phyloP scores from a whole-genome alignment of 176 grass and related monocot genomes.

The Phragmites australis region DNA sequence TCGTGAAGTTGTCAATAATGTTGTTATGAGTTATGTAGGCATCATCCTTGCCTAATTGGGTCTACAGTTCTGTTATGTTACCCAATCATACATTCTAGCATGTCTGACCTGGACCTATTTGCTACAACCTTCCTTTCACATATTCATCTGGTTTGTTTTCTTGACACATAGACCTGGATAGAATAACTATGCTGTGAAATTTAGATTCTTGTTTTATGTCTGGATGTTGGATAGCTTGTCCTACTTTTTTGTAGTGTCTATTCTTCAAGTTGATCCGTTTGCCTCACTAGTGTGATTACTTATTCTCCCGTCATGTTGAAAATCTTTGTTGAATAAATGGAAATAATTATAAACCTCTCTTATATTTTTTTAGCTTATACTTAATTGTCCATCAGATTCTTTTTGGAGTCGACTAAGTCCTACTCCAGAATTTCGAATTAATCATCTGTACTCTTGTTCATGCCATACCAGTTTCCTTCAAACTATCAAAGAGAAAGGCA shows the following conservation, averaged over 20 bases:
- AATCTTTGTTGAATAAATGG: background rate
- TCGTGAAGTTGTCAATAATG: background rate
- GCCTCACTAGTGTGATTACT: background rate
- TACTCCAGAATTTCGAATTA: background rate
- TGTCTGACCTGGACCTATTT: background rate
- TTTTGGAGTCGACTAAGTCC: background rate
- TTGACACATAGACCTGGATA: background rate
- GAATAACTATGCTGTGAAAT: background rate
- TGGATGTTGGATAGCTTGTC: background rate
- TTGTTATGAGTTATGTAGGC: background rate
- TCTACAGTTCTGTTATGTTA: background rate
- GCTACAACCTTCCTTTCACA: background rate
- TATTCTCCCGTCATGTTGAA: background rate
- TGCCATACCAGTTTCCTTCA: constrained; percentile 79
- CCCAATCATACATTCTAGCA: background rate
- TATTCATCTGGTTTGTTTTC: background rate
- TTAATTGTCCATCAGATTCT: background rate
- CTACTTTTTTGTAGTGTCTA: background rate
- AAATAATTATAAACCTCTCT: background rate
- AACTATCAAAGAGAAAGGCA: constrained; percentile 80
- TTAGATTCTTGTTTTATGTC: background rate
- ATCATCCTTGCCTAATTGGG: background rate
- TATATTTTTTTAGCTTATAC: background rate
- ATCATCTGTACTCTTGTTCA: constrained; percentile 21
- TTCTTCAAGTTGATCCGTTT: constrained; percentile 1